Percentiles rank a stretch among this genome's conserved stretches.
Evolutionary conservation across 2,329 filamentous ascomycete species (phyloP).

Genomic region (Colletotrichum australisinense): DNA sequence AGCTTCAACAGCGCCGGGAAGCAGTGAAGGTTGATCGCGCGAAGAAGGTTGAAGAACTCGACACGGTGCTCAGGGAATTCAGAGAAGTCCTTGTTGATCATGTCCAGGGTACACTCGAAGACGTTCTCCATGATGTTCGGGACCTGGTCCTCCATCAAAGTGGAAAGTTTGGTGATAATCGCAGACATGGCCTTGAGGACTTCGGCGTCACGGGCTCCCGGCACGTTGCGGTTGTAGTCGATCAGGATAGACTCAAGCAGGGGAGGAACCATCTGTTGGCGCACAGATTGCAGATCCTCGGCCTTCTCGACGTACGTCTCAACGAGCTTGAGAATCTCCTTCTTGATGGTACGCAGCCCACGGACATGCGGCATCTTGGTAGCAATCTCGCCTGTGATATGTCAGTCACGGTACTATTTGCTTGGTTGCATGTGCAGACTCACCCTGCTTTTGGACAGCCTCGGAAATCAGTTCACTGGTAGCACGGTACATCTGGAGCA

Average conservation of each 20-base stretch:
- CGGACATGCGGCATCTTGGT: constrained; percentile 98
- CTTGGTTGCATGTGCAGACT: neutral
- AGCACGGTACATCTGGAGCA: constrained; percentile 98
- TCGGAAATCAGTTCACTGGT: constrained; percentile 97
- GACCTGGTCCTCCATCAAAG: constrained; percentile 97
- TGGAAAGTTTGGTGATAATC: constrained; percentile 95
- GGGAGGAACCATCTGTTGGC: constrained; percentile 94
- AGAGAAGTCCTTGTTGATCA: constrained; percentile 99
- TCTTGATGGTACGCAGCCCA: constrained; percentile 96
- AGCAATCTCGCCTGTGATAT: constrained; percentile 79
- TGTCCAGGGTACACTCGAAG: constrained; percentile 97
- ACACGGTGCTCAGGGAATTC: constrained; percentile 98
- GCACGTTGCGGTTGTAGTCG: constrained; percentile 97
- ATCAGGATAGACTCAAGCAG: constrained; percentile 92
- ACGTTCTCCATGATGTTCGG: constrained; percentile 98
- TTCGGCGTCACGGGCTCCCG: constrained; percentile 94
- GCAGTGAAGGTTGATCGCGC: constrained; percentile 96
- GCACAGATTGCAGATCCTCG: constrained; percentile 93
- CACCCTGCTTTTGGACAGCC: constrained; percentile 66
- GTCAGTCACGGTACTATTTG: neutral
- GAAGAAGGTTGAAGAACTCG: constrained; percentile 98
- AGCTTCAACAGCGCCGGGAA: constrained; percentile 95
- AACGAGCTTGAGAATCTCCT: constrained; percentile 98
- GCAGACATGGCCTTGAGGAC: constrained; percentile 98
- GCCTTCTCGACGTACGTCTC: constrained; percentile 99